Base-by-base conservation (phyloP, 2,329 filamentous ascomycete genomes). In the Cryoendolithus antarcticus region DNA sequence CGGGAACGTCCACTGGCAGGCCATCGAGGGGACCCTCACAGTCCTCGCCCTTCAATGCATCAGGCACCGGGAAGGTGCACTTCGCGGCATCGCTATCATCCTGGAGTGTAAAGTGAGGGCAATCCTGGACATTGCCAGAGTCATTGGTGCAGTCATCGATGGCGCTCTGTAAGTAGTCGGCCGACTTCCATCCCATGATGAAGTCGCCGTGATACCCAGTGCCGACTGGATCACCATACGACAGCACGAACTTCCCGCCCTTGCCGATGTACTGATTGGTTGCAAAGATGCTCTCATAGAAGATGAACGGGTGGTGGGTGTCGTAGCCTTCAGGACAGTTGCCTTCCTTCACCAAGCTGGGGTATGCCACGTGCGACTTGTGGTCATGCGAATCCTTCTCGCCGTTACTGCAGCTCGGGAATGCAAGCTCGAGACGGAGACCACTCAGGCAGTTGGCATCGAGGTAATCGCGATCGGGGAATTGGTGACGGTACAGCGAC, bases 401-500 rank as follows among this genome's bases (percentile, higher is more conserved):
- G 37, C 84, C 83, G 52, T 91, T 83, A 81, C 86, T 93, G 72
- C 86, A 94, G 2, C 80, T 86, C 0, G 85, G 84, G 63, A 94
- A 93, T 73, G 85, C 84, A 43, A 93, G 62, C 62, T 94, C 86
- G 33, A 89, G 67, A 34, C 86, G 80, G 34, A 93, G 56, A 42
- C 89, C 89, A 53, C 93, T 72, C n/a, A 64, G 63, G 64, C 89
- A 96, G 62, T 89, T 78, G 39, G 70, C 71, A 55, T 95, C 86
- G 29, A 94, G 69, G 56, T 75, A 93, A 0, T 63, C 62, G 70
- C 93, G 93, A 52, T 80, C 73, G 0, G 89, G 88, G 50, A 95
- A 54, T 57, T 75, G 78, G 61, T 94, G 88, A 48, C 88, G 85
- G 60, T 77, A 82, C 29, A 93, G 71, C 9, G 86, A 82, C 1